Evolutionary conservation across 148 eudicot species (phyloP), one percentile per base, ranked within the genome.

Genomic region (Amaranthus palmeri): DNA sequence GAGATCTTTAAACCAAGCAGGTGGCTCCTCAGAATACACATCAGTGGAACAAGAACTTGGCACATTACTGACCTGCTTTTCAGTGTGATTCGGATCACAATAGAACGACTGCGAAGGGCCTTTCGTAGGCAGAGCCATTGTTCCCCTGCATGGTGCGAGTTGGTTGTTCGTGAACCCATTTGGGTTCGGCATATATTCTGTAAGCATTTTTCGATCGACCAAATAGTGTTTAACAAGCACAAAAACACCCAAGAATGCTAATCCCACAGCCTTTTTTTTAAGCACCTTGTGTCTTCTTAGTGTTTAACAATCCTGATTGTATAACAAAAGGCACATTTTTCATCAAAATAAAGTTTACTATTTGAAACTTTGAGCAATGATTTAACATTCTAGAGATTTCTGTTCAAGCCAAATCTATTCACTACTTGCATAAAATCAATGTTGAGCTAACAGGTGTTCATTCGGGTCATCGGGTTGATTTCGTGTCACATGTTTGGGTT

Each of bases 1-100:
- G 61, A 92, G 93, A 57, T 92, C 96, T 14, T 90, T 96, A 4
- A 92, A 82, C 97, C 97, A 92, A 64, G 88, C 77, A 7, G 96
- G 97, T 58, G 86, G 86, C 51, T 87, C 96, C 71, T 92, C 96
- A 7, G 74, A 53, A 5, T 82, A 66, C 43, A 76, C 61, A 13
- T 78, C 80, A 57, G 83, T 81, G 7, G 88, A 86, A 54, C 78
- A 61, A 48, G 85, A 73, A 5, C 81, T 86, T 25, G 78, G 88
- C 73, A 82, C 82, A 68, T 25, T 25, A 25, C 58, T 73, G 52
- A 50, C 55, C 55, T 51, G 77, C 61, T 64, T 61, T 13, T 78
- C 80, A 12, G 64, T 41, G 4, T 60, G 79, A 53, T 71, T 61
- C 71, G 70, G 50, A 42, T 6, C 69, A 25, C 50, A 45, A 46